Base-by-base conservation (phyloP, 2,329 filamentous ascomycete genomes). In the Cyphellophora attinorum region DNA sequence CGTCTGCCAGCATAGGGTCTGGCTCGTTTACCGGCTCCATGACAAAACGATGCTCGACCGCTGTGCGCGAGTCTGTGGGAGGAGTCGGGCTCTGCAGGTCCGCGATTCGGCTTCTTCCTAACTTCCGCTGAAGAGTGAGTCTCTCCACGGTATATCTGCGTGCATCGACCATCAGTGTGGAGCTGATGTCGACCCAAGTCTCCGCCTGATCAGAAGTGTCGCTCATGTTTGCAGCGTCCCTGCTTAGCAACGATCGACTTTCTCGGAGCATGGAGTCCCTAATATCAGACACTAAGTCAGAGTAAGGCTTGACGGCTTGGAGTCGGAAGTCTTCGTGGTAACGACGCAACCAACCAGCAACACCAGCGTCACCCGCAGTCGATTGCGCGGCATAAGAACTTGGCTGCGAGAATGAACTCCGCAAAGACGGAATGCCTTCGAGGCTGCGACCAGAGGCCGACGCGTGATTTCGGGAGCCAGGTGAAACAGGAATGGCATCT, bases 241-340 rank as follows among this genome's bases (percentile, higher is more conserved):
- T 29, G 28, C 28, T 29, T 6, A 29, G 67, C 8, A n/a, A 8
- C 8, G 21, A 8, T 8, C n/a, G 8, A 25, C 21, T 64, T 43
- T 76, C 71, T 6, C 67, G 61, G 29, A 61, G 61, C 72, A 76
- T 76, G 5, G 70, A 67, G 28, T 61, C 60, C 46, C 64, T 70
- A 41, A 76, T 66, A 31, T 76, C 71, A 11, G 63, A 60, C 46
- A 70, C 64, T 4, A 76, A 50, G 12, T 61, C 57, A 3, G 54
- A 45, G 39, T 76, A 75, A 3, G 70, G 70, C 23, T 65, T 64
- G 23, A 74, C 69, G 11, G 68, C 72, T 52, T 77, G 72, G 2
- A 77, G 60, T 6, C 66, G 59, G 44, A 76, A 76, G 49, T 77
- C 72, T 38, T 72, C 65, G 47, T 76, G 73, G 42, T 72, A 74